Conservation (phyloP, 225 moss, liverwort and hornwort species). For the Asterella californica region DNA sequence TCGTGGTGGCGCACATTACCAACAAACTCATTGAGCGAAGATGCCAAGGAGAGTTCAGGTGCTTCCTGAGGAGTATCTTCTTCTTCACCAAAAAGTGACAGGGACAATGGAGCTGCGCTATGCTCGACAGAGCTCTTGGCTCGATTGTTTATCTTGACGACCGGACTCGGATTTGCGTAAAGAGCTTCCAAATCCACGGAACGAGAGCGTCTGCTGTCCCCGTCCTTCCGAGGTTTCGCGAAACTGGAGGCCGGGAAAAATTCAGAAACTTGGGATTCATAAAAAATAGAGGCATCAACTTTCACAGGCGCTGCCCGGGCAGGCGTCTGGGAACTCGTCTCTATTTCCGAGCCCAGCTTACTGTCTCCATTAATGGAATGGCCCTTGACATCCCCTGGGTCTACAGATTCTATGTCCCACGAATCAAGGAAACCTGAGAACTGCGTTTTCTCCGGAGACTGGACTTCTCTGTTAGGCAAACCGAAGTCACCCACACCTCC, state of each 20-base stretch:
- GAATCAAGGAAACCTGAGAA: not conserved
- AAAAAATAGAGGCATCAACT: slow-evolving; percentile 17
- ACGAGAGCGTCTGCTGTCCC: slow-evolving; percentile 4
- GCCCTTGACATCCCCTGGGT: not conserved
- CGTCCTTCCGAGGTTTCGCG: not conserved
- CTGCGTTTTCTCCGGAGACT: not conserved
- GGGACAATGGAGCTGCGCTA: slow-evolving; percentile 10
- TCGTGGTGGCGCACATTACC: not conserved
- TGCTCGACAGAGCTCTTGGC: slow-evolving; percentile 18
- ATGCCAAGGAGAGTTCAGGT: slow-evolving; percentile 1
- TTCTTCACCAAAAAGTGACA: slow-evolving; percentile 25
- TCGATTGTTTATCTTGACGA: slow-evolving; percentile 7
- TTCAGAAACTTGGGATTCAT: slow-evolving; percentile 15
- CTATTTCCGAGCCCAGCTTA: not conserved
- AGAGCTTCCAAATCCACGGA: slow-evolving; percentile 20
- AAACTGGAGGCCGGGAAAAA: slow-evolving; percentile 10
- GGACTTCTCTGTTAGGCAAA: not conserved
- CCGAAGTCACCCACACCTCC: slow-evolving; percentile 3
- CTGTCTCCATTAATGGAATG: not conserved
- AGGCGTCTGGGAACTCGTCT: not conserved
- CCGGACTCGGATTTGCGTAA: slow-evolving; percentile 10
- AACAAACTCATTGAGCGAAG: slow-evolving; percentile 9
- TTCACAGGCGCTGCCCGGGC: not conserved
- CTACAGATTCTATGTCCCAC: slow-evolving; percentile 8
- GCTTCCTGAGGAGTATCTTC: slow-evolving; percentile 8